These are phyloP conservation scores for Ophiostoma ulmi DNA, from an alignment of 2,329 filamentous ascomycete genomes.

Conservation along the genomic window DNA sequence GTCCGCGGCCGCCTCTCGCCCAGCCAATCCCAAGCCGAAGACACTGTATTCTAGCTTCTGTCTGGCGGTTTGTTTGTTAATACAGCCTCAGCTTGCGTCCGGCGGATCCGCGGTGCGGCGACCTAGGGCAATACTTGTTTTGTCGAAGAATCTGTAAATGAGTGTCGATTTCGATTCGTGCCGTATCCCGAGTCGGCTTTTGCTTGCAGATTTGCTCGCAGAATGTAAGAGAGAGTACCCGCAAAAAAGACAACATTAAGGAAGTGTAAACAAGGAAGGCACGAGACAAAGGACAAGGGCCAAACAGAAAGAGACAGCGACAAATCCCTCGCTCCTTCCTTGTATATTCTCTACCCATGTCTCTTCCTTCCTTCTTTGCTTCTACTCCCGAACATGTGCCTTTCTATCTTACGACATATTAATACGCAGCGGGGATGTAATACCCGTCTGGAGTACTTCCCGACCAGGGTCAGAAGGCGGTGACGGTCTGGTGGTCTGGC, in stretches of 20 bases:
- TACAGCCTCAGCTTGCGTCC: constrained; percentile 15
- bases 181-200: not conserved
- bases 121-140: constrained; percentile 3
- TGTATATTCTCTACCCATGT: constrained; percentile 1
- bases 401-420: not conserved
- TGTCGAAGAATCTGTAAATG: not conserved
- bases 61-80: not conserved
- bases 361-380: not conserved
- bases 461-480: constrained; percentile 7
- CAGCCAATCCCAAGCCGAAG: constrained; percentile 11
- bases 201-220: not conserved
- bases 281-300: not conserved
- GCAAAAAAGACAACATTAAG: not conserved
- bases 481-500: not conserved
- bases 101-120: constrained; percentile 14
- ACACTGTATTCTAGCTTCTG: not conserved
- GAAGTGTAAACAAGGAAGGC: not conserved
- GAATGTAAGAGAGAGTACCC: not conserved
- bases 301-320: constrained; percentile 2
- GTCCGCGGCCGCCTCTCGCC: not conserved
- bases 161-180: not conserved
- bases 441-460: not conserved
- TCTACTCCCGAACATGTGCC: not conserved
- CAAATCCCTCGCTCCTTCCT: constrained; percentile 2
- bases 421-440: constrained; percentile 5